Evolutionary conservation across 768 basidiomycete species (phyloP).

Genomic region (Brasilioporus rufonigricans): DNA sequence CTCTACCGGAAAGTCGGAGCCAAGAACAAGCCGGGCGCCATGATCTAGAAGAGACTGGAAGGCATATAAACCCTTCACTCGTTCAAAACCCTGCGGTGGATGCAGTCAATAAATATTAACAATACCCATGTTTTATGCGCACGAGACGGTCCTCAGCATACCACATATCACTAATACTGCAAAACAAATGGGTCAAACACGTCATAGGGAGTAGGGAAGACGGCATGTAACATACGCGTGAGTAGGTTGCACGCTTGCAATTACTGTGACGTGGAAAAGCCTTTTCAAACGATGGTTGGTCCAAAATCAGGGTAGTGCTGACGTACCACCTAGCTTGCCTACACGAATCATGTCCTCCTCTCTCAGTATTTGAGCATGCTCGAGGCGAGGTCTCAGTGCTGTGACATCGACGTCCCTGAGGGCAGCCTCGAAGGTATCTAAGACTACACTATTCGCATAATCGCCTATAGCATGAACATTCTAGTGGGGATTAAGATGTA

Average conservation of each 20-base stretch:
- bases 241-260: conserved; percentile 88
- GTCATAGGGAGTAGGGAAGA: background rate
- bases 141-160: conserved; percentile 84
- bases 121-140: conserved; percentile 19
- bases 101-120: background rate
- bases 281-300: background rate
- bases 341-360: conserved; percentile 72
- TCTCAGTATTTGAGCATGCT: conserved; percentile 91
- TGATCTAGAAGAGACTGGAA: conserved; percentile 71
- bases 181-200: background rate
- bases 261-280: conserved; percentile 47
- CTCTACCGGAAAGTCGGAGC: conserved; percentile 92
- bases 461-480: conserved; percentile 90
- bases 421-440: conserved; percentile 79
- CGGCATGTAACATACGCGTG: conserved; percentile 57
- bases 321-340: conserved; percentile 72
- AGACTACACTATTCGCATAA: conserved; percentile 77
- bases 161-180: conserved; percentile 83
- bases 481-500: conserved; percentile 26
- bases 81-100: conserved; percentile 64
- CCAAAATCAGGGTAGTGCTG: background rate
- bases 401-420: conserved; percentile 59
- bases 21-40: conserved; percentile 69
- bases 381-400: conserved; percentile 73
- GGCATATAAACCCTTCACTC: conserved; percentile 84